Evolutionary conservation across 805 yeast species (phyloP), one percentile per base, ranked within the genome.

Genomic region (Ogataea trehaloabstinens): DNA sequence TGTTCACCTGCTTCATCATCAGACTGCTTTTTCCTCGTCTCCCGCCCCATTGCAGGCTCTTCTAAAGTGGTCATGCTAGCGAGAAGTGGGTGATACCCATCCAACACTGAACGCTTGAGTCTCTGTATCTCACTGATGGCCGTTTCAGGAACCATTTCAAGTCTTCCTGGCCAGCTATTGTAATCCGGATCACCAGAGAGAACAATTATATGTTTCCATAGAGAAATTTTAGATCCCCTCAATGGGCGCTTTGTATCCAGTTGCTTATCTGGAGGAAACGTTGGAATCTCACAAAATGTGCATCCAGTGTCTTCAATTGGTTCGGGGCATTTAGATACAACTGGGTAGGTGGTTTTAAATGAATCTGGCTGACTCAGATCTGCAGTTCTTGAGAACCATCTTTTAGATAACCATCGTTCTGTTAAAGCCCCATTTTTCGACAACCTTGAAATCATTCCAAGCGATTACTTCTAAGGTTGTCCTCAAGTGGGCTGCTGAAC

Each of bases 291-390:
- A 48, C 89, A 83, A 44, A 55, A 63, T 0, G 87, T 80, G 51
- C 86, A 80, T 1, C 85, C 85, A 0, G 84, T 77, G 43, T 79
- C 82, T 34, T 58, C 60, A 6, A 32, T 44, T 1, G 85, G 82
- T 6, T 55, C 51, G 0, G 85, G 84, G 47, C 84, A 78, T 30
- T 42, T 43, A 1, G 34, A 5, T 3, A 44, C 49, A 10, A 35
- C 33, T 17, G 38, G 24, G 34, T 51, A 46, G 8, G 17, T 8
- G 3, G 28, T 19, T 31, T 46, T 44, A 21, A 43, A 37, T 16
- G 39, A 33, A 31, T 31, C 31, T n/a, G n/a, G n/a, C n/a, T n/a
- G n/a, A n/a, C n/a, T n/a, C n/a, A n/a, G n/a, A n/a, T n/a, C n/a
- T n/a, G n/a, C n/a, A n/a, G n/a, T 7, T 4, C 5, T 33, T 10